Base-by-base conservation (phyloP, 345 rosid species). In the Camelina neglecta region DNA sequence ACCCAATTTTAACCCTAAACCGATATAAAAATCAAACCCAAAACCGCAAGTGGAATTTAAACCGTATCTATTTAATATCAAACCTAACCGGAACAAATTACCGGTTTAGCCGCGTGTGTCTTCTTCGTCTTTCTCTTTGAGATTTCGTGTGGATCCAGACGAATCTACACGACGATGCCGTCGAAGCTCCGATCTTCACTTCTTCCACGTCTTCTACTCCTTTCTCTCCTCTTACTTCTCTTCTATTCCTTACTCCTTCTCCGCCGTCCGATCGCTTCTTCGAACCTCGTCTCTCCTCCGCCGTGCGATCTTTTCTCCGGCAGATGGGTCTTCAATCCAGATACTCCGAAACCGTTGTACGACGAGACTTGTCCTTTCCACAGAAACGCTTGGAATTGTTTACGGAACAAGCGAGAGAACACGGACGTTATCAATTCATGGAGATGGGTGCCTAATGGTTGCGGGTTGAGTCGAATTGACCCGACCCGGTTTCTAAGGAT, bases 341-440 rank as follows among this genome's bases (percentile, higher is more conserved):
- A 73, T 8, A 18, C 72, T 51, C 69, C 75, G 13, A 73, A 72
- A 36, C 88, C 91, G 49, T 12, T 83, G 15, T 93, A 95, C 86
- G 81, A 90, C 41, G 94, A 84, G n/a, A 76, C 92, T 36, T 92
- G 98, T 85, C 97, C 98, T 11, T 92, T 95, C 53, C 99, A 92
- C 68, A 78, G 98, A 72, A 90, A 92, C 84, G 82, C 98, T 18
- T 95, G 99, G 96, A 95, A 95, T 75, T 93, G 97, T 84, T 55
- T 89, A 68, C 66, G 79, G 67, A 93, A 87, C 87, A 79, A 85
- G 74, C 78, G 96, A 59, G 86, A 81, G 11, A 77, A 93, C 83
- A 87, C 90, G 92, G 86, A 8, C 54, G 39, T 10, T 16, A 89
- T 90, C 87, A 93, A 87, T 84, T 89, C 98, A 2, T 85, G 94